Conservation (phyloP, 2,329 filamentous ascomycete genomes). For the Basipetospora chlamydospora region DNA sequence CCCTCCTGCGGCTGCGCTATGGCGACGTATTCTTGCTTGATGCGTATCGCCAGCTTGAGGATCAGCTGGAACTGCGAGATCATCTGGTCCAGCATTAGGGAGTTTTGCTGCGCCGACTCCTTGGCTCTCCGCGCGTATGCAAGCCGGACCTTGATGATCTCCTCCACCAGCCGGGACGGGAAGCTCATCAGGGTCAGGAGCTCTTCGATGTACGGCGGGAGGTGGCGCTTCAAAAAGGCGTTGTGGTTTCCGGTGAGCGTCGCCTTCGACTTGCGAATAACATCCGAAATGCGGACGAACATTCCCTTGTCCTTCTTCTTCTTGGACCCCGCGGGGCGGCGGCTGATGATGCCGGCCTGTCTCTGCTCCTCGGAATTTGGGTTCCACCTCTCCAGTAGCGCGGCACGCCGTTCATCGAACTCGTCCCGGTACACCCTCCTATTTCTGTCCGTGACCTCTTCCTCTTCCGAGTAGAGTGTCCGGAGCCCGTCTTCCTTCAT, state of each 20-base stretch:
- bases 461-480: slow-evolving; percentile 66
- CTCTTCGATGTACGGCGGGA: slow-evolving; percentile 94
- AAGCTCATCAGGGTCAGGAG: slow-evolving; percentile 94
- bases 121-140: slow-evolving; percentile 86
- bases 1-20: slow-evolving; percentile 79
- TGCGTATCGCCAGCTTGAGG: slow-evolving; percentile 77
- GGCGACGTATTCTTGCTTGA: slow-evolving; percentile 75
- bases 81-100: slow-evolving; percentile 95
- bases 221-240: slow-evolving; percentile 73
- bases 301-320: slow-evolving; percentile 46
- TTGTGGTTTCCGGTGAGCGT: slow-evolving; percentile 78
- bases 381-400: not conserved
- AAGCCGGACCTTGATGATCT: slow-evolving; percentile 84
- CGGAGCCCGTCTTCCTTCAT: slow-evolving; percentile 92
- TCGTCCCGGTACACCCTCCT: slow-evolving; percentile 13
- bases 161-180: slow-evolving; percentile 85
- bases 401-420: not conserved
- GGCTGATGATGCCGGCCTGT: not conserved
- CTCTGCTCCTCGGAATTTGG: not conserved
- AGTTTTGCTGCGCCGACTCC: slow-evolving; percentile 80
- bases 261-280: slow-evolving; percentile 86
- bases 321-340: not conserved
- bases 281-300: slow-evolving; percentile 65
- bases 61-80: slow-evolving; percentile 92
- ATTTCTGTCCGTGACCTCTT: slow-evolving; percentile 16